These are phyloP conservation scores for Pseudocercospora musae DNA, from an alignment of 2,329 filamentous ascomycete genomes.

Conservation along the genomic window DNA sequence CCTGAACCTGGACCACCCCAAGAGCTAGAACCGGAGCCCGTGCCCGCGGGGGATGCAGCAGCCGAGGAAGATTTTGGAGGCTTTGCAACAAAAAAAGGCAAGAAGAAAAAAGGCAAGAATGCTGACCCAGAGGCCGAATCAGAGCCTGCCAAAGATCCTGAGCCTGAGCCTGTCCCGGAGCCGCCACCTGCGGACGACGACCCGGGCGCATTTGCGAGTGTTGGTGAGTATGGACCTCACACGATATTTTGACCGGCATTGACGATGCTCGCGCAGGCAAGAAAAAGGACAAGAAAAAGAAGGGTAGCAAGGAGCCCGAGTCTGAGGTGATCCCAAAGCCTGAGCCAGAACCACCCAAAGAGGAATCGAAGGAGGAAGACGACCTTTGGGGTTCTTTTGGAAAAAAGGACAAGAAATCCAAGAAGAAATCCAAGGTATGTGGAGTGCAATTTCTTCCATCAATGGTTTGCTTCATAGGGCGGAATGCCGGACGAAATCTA, in stretches of 20 bases:
- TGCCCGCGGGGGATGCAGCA: slow-evolving; percentile 16
- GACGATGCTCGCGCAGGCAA: slow-evolving; percentile 13
- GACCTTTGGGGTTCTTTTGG: slow-evolving; percentile 19
- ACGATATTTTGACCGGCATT: slow-evolving; percentile 34
- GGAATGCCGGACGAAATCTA: slow-evolving; percentile 8
- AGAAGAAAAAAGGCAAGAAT: slow-evolving; percentile 41
- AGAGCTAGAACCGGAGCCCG: slow-evolving; percentile 8
- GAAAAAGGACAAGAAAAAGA: slow-evolving; percentile 32
- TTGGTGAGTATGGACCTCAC: slow-evolving; percentile 34
- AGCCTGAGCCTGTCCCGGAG: slow-evolving; percentile 38
- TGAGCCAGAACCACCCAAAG: slow-evolving; percentile 18
- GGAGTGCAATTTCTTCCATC: not conserved
- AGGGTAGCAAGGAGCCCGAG: slow-evolving; percentile 33
- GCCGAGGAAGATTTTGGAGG: slow-evolving; percentile 27
- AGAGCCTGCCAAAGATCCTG: slow-evolving; percentile 34
- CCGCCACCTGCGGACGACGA: slow-evolving; percentile 33
- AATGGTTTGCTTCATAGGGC: slow-evolving; percentile 9
- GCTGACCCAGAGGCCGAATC: slow-evolving; percentile 26
- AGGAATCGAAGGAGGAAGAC: slow-evolving; percentile 8
- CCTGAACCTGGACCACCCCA: slow-evolving; percentile 20
- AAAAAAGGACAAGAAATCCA: slow-evolving; percentile 33
- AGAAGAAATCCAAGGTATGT: slow-evolving; percentile 37
- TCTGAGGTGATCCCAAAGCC: slow-evolving; percentile 13
- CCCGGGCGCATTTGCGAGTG: slow-evolving; percentile 30
- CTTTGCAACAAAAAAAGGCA: slow-evolving; percentile 41